Evolutionary conservation across 768 basidiomycete species (phyloP).

Genomic region (Mycena albidolilacea): DNA sequence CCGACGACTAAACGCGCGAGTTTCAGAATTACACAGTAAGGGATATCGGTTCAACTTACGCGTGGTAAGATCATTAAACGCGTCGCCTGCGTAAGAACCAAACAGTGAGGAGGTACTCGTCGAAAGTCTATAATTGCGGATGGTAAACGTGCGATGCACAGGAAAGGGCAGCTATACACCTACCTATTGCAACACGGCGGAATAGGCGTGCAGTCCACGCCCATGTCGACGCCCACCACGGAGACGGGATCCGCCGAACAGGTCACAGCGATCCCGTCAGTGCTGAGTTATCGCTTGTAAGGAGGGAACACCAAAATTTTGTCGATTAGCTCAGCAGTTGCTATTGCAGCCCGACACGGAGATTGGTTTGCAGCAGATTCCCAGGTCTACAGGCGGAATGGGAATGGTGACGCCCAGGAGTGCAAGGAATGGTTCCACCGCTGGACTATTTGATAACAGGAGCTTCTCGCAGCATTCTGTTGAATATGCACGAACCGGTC

Average conservation of each 20-base stretch:
- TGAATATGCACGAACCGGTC: too few relatives aligned
- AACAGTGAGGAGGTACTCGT: constrained; percentile 15
- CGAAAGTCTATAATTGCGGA: constrained; percentile 7
- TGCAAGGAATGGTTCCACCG: constrained; percentile 18
- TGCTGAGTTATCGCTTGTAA: constrained; percentile 13
- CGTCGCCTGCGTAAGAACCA: constrained; percentile 7
- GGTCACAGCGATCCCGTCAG: constrained; percentile 17
- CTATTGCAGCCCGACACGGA: constrained; percentile 17
- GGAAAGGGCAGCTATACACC: constrained; percentile 1
- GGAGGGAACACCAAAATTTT: not conserved
- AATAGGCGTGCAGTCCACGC: constrained; percentile 18
- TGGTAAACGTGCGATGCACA: not conserved
- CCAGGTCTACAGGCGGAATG: constrained; percentile 15
- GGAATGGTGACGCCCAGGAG: constrained; percentile 21
- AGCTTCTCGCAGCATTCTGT: constrained; percentile 15
- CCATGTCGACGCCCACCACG: constrained; percentile 19
- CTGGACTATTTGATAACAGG: constrained; percentile 18
- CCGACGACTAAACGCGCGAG: constrained; percentile 9
- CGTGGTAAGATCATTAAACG: constrained; percentile 24
- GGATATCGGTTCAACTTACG: constrained; percentile 6
- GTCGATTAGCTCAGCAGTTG: constrained; percentile 8
- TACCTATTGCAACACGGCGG: constrained; percentile 26
- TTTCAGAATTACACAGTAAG: constrained; percentile 9
- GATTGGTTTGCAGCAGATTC: constrained; percentile 22
- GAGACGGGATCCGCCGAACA: not conserved